Base-by-base conservation (phyloP, 192 early-diverging fungal genomes). In the Linnemannia zychae region DNA sequence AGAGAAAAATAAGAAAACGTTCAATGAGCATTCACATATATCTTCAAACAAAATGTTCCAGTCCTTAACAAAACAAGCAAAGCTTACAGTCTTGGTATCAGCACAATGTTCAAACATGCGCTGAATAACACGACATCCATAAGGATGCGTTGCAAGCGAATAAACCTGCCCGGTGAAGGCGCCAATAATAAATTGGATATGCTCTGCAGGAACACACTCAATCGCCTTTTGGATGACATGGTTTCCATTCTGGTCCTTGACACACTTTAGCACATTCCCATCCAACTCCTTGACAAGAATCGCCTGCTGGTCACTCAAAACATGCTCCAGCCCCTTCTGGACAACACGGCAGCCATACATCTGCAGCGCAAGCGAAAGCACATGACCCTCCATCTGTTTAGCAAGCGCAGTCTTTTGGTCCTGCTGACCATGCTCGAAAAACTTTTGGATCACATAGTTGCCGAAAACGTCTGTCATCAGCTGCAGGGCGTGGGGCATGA, bases 291-390 rank as follows among this genome's bases (percentile, higher is more conserved):
- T 92, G 37, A 99, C 95, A 70, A 99, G 93, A 49, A 89, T 87
- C 7, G 96, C 94, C 90, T 99, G 98, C 89, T 98, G 97, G 72
- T 97, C 97, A 0, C 93, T 90, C 57, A 95, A 87, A 22, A 99
- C 96, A 79, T 99, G 95, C 86, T 99, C 98, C 20, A 99, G 92
- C 44, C 90, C 92, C 92, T 99, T 99, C 87, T 99, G 98, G 37
- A 99, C 98, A 12, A 99, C 98, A 46, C 98, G 95, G 82, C 98
- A 99, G 5, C 98, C 98, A 87, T 99, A 99, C 98, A 99, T 99
- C 88, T 99, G 98, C 81, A 99, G 89, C 24, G 97, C 97, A 72
- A 99, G 90, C 20, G 94, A 92, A 67, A 99, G 78, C 5, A 99
- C 96, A 85, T 99, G 97, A 31, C 96, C 96, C 78, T 98, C 96